Conservation (phyloP, 306 rosid species). For the Bauhinia variegata region DNA sequence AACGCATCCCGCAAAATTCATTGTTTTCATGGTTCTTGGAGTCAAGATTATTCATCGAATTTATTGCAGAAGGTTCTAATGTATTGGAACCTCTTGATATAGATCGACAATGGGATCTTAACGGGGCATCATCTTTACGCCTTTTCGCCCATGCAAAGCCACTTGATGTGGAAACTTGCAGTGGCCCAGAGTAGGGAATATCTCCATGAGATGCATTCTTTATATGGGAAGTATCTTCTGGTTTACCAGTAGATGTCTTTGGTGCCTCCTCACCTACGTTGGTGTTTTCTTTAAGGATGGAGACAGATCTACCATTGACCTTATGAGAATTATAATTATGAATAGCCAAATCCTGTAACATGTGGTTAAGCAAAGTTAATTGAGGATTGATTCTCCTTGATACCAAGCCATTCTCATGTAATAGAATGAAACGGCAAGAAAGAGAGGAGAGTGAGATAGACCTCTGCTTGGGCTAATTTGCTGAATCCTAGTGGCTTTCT, state of each 20-base stretch:
- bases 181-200: constrained; percentile 80
- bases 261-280: constrained; percentile 42
- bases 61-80: constrained; percentile 54
- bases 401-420: constrained; percentile 5
- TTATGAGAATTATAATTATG: constrained; percentile 50
- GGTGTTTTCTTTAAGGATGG: constrained; percentile 50
- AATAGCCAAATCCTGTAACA: constrained; percentile 60
- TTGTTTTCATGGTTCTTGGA: constrained; percentile 62
- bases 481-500: constrained; percentile 72
- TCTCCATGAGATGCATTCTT: constrained; percentile 89
- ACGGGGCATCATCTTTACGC: constrained; percentile 66
- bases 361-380: constrained; percentile 26
- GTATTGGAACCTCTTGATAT: constrained; percentile 77
- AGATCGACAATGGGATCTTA: constrained; percentile 73
- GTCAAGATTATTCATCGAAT: constrained; percentile 57
- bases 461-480: constrained; percentile 88
- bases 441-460: constrained; percentile 39
- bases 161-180: constrained; percentile 94
- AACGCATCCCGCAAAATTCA: constrained; percentile 44
- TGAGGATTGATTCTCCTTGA: constrained; percentile 21
- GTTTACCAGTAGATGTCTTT: constrained; percentile 55
- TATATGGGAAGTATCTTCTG: constrained; percentile 66
- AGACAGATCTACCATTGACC: constrained; percentile 44
- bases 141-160: constrained; percentile 99
- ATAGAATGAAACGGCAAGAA: constrained; percentile 23